Base-by-base conservation (phyloP, 257 asterid species). In the Paraleonurus japonicus region DNA sequence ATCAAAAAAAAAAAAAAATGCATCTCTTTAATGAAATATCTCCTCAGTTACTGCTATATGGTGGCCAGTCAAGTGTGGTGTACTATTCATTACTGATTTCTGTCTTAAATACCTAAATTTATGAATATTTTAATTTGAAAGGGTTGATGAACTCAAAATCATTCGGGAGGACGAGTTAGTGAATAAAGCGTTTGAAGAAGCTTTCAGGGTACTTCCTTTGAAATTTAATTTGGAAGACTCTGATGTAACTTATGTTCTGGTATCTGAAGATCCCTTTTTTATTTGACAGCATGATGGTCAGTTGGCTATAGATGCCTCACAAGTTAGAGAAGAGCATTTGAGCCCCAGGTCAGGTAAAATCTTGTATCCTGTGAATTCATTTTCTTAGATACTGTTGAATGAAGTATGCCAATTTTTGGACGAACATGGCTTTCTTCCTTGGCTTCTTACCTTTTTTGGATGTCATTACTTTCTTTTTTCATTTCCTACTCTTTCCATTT, bases 131-230 rank as follows among this genome's bases (percentile, higher is more conserved):
- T 65, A 47, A 67, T 69, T 76, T 77, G 19, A 60, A 72, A 92
- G 98, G 77, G 90, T 94, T 69, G 92, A 85, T 72, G 99, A 91
- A 76, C 93, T 94, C 66, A 91, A 86, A 79, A 85, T 82, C 76
- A 61, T 91, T 47, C 81, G 73, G 37, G 97, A 94, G 79, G 97
- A 91, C 61, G 97, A 94, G 57, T 78, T 91, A 63, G 92, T 88
- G 26, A 79, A 76, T 65, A 86, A 68, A 84, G 99, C 96, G 69
- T 86, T 90, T 62, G 86, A 86, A 72, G 97, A 87, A 83, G 96
- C 92, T 64, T 94, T 89, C 75, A 85, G 82, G 96, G 97, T 90
- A 76, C 67, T 33, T 66, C 11, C 67, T 75, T 30, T 26, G 45
- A 28, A 37, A 41, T 50, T 60, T 51, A 35, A 26, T 65, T 61